phyloP scores from a whole-genome alignment of 2,329 filamentous ascomycete species.

The Fusarium irregulare region DNA sequence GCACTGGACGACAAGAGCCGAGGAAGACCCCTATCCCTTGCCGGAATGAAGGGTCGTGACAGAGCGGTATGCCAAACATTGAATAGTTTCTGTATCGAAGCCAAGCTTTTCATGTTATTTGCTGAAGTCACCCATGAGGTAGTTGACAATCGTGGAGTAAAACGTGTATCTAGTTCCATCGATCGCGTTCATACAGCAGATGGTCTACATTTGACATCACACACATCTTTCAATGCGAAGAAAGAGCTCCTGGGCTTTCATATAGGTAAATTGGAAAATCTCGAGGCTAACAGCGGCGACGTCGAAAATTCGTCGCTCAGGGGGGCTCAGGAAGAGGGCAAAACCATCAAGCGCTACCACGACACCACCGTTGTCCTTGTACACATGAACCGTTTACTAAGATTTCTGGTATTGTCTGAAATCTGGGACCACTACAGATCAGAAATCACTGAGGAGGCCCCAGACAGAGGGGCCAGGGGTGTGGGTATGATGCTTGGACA shows the following conservation, averaged over 20 bases:
- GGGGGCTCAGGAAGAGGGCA: background rate
- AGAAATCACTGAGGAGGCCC: too few relatives aligned
- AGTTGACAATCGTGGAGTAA: background rate
- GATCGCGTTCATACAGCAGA: conserved; percentile 7
- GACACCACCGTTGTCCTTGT: background rate
- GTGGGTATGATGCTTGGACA: background rate
- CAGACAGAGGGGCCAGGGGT: too few relatives aligned
- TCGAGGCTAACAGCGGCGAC: conserved; percentile 5
- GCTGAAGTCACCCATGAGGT: conserved; percentile 18
- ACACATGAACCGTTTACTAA: too few relatives aligned
- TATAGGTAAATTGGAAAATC: background rate
- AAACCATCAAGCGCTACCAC: conserved; percentile 9
- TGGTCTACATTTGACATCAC: background rate
- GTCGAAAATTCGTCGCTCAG: background rate
- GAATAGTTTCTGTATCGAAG: background rate
- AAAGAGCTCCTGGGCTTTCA: conserved; percentile 20
- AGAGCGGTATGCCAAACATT: conserved; percentile 10
- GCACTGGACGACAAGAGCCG: too few relatives aligned
- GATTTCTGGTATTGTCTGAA: too few relatives aligned
- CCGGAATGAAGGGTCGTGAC: background rate
- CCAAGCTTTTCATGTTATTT: conserved; percentile 21
- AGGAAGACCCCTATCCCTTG: too few relatives aligned
- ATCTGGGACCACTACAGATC: too few relatives aligned
- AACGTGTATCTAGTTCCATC: conserved; percentile 3
- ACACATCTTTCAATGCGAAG: background rate